Evolutionary conservation across 306 rosid genomes (phyloP).

Genomic region (Prunus persica): DNA sequence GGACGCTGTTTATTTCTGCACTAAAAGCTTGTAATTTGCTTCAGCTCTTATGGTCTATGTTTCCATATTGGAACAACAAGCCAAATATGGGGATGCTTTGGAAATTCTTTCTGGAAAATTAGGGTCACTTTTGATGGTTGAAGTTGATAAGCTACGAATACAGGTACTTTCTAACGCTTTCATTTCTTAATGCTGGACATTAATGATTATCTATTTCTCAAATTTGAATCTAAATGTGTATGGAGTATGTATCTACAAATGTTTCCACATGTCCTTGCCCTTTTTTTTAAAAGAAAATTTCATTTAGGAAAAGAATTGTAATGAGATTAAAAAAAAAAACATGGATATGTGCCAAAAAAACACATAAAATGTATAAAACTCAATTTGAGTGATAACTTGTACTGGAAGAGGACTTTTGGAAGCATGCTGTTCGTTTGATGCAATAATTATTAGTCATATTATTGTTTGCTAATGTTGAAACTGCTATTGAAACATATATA

Average conservation of each 20-base stretch:
- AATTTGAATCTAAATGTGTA: background rate
- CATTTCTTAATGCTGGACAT: background rate
- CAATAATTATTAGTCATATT: background rate
- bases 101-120: conserved; percentile 87
- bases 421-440: background rate
- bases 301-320: background rate
- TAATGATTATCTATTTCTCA: background rate
- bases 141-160: conserved; percentile 87
- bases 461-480: background rate
- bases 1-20: conserved; percentile 4
- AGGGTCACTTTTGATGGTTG: conserved; percentile 76
- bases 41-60: conserved; percentile 87
- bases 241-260: background rate
- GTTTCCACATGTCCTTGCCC: background rate
- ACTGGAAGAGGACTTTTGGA: background rate
- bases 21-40: conserved; percentile 32
- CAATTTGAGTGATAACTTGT: background rate
- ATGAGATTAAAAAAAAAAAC: background rate
- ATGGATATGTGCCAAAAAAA: background rate
- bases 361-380: background rate
- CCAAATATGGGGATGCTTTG: conserved; percentile 89
- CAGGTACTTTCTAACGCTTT: conserved; percentile 65
- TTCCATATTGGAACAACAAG: conserved; percentile 91
- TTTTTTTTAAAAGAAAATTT: background rate
- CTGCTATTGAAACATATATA: background rate